Base-by-base conservation (phyloP, 371 early-diverging fungal species). In the Mortierella sp. region DNA sequence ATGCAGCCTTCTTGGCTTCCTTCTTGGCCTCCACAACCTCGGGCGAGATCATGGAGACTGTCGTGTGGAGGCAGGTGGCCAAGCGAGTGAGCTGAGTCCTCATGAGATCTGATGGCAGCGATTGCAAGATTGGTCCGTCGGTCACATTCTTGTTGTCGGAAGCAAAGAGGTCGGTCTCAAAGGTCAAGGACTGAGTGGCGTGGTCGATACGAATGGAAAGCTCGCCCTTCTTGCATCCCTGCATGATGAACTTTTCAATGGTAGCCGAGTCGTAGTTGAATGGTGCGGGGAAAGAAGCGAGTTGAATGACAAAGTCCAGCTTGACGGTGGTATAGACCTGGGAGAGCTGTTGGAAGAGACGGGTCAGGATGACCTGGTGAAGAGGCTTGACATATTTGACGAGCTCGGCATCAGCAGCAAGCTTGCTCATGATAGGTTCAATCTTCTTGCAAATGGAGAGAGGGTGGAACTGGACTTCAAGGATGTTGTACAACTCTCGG, bases 391-490 rank as follows among this genome's bases (percentile, higher is more conserved):
- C 94, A 79, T 98, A 98, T 79, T 90, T 92, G 71, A 86, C 84
- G 67, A 94, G 84, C 56, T 94, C 93, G 51, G 86, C 78, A 63
- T 92, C 88, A 70, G 87, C 86, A 53, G 92, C 84, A 29, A 95
- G 82, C 56, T 89, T 84, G 54, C 83, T 71, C 83, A 95, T 85
- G 63, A 92, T 88, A 27, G 95, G 98, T 54, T 92, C 91, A 71
- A 98, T 92, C 88, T 92, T 94, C 82, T 94, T 91, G 90, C 96
- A 95, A 77, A 98, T 96, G 37, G 96, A 94, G 56, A 98, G 87
- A 56, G 99, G 99, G 65, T 98, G 97, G 92, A 98, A 98, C 78
- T 96, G 93, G 70, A 93, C 93, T 84, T 97, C 98, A 54, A 98
- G 88, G 34, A 94, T 90, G 80, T 95, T 90, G 89, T 96, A 96